Percentiles rank a stretch among this genome's conserved stretches.
phyloP scores from a whole-genome alignment of 2,329 filamentous ascomycete genomes.

The Leptodontidium sp. region DNA sequence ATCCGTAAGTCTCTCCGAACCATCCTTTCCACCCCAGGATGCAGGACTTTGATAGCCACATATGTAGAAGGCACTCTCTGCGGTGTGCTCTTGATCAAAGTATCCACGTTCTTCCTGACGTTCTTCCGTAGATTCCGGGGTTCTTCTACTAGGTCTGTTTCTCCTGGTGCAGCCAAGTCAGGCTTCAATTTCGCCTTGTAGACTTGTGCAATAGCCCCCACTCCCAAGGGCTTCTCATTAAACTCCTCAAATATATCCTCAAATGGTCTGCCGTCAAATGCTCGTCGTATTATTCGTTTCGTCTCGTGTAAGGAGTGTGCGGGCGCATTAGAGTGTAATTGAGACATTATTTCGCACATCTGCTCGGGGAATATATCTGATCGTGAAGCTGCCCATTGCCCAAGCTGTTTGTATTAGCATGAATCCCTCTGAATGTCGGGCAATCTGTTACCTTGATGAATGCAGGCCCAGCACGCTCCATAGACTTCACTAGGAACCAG shows the following conservation, averaged over 20 bases:
- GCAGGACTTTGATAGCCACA: constrained; percentile 95
- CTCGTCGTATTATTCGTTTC: constrained; percentile 78
- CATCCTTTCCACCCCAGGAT: constrained; percentile 87
- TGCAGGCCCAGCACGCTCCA: constrained; percentile 93
- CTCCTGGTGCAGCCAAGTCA: constrained; percentile 71
- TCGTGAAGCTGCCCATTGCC: constrained; percentile 97
- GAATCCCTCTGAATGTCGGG: not conserved
- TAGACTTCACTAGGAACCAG: constrained; percentile 80
- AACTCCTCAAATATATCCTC: constrained; percentile 98
- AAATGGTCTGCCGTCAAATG: constrained; percentile 82
- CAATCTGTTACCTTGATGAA: constrained; percentile 83
- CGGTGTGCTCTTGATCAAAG: constrained; percentile 85
- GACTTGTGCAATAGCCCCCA: constrained; percentile 96
- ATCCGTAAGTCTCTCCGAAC: constrained; percentile 92
- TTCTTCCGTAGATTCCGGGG: constrained; percentile 69
- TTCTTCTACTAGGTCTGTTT: constrained; percentile 61
- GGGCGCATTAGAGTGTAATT: constrained; percentile 91
- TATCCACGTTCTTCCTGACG: constrained; percentile 83
- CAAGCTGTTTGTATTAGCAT: constrained; percentile 65
- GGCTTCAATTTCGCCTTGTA: constrained; percentile 94
- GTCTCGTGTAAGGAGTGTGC: constrained; percentile 87
- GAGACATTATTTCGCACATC: constrained; percentile 93
- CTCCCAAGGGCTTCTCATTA: constrained; percentile 85
- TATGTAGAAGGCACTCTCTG: constrained; percentile 87
- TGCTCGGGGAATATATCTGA: constrained; percentile 95